Evolutionary conservation across 805 yeast species (phyloP).

Genomic region (Metschnikowia orientalis): DNA sequence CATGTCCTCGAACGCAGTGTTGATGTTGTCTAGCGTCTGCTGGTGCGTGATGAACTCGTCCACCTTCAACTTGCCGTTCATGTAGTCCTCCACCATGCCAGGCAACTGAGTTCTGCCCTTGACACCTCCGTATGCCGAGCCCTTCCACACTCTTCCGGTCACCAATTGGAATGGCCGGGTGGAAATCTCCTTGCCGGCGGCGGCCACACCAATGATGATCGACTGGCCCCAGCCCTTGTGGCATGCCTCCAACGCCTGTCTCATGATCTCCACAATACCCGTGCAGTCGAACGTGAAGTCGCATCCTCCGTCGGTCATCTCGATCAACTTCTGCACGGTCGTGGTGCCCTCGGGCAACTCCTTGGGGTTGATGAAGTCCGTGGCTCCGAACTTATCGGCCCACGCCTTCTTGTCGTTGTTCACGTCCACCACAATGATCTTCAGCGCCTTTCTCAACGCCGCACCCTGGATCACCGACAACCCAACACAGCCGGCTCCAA

Average conservation of each 20-base stretch:
- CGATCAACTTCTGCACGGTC: slow-evolving; percentile 77
- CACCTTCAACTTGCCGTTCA: slow-evolving; percentile 76
- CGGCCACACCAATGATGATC: slow-evolving; percentile 95
- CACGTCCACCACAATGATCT: slow-evolving; percentile 81
- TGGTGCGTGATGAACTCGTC: slow-evolving; percentile 95
- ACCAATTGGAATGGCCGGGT: slow-evolving; percentile 99
- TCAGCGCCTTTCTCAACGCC: slow-evolving; percentile 69
- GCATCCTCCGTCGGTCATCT: slow-evolving; percentile 94
- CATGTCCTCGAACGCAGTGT: slow-evolving; percentile 90
- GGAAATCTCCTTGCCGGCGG: slow-evolving; percentile 94
- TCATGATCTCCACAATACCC: slow-evolving; percentile 93
- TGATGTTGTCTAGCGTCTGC: slow-evolving; percentile 71
- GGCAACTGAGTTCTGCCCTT: slow-evolving; percentile 97
- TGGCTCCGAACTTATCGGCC: slow-evolving; percentile 90
- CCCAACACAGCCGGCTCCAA: slow-evolving; percentile 98
- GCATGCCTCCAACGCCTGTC: slow-evolving; percentile 92
- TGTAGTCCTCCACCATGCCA: slow-evolving; percentile 79
- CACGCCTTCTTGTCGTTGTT: slow-evolving; percentile 80
- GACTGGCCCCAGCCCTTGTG: slow-evolving; percentile 99
- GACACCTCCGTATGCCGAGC: slow-evolving; percentile 99
- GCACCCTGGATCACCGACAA: slow-evolving; percentile 97
- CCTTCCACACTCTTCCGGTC: slow-evolving; percentile 98
- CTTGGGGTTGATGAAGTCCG: slow-evolving; percentile 86
- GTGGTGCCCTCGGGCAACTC: slow-evolving; percentile 68
- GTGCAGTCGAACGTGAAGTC: slow-evolving; percentile 98